Conservation (phyloP, 1,139 yeast species). For the Suhomyces wounanorum region DNA sequence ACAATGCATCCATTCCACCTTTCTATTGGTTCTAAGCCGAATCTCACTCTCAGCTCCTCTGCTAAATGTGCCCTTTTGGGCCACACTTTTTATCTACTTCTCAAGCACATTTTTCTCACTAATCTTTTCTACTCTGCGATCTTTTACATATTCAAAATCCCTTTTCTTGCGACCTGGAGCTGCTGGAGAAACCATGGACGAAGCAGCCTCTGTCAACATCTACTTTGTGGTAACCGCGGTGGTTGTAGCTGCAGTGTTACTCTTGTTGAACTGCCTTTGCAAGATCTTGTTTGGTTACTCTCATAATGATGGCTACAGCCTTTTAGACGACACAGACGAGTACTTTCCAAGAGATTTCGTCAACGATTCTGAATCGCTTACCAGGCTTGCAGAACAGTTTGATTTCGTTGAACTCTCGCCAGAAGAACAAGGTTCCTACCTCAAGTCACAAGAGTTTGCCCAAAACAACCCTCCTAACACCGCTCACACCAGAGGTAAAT, state of each 20-base stretch:
- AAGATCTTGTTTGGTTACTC: slow-evolving; percentile 2
- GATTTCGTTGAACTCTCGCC: slow-evolving; percentile 44
- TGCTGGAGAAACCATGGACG: background rate
- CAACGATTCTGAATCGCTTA: slow-evolving; percentile 45
- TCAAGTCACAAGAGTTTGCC: slow-evolving; percentile 39
- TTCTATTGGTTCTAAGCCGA: no score
- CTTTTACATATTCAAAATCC: background rate
- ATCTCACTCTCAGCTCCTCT: no score
- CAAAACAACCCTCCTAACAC: slow-evolving; percentile 36
- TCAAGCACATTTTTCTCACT: background rate
- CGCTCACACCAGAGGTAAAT: slow-evolving; percentile 35
- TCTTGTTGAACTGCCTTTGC: slow-evolving; percentile 9
- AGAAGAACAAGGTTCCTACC: slow-evolving; percentile 44
- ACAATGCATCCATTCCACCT: no score
- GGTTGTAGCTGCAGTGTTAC: slow-evolving; percentile 1
- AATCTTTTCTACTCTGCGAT: background rate
- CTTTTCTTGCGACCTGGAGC: background rate
- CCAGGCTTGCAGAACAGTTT: slow-evolving; percentile 38
- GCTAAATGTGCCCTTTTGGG: no score
- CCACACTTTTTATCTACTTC: no score
- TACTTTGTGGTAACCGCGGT: background rate
- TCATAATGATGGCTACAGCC: slow-evolving; percentile 14
- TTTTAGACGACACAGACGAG: slow-evolving; percentile 15
- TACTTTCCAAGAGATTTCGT: slow-evolving; percentile 40
- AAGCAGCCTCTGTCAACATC: background rate